These are phyloP conservation scores for Mycena capillaripes DNA, from an alignment of 768 basidiomycete species.

Conservation along the genomic window DNA sequence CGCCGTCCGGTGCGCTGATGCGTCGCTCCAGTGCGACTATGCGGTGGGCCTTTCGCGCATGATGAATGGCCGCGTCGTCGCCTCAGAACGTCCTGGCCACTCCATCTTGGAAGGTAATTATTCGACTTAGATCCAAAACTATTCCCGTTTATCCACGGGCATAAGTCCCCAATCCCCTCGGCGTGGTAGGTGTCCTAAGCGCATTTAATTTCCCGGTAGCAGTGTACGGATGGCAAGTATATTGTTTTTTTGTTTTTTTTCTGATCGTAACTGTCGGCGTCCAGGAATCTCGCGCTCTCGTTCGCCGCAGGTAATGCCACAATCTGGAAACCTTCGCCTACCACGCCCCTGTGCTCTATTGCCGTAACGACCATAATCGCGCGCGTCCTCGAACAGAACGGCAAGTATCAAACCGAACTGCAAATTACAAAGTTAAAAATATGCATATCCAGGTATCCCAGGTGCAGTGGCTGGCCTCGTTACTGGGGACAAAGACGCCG, in stretches of 20 bases:
- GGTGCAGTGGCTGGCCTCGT: slow-evolving; percentile 89
- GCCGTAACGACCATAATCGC: slow-evolving; percentile 91
- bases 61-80: slow-evolving; percentile 92
- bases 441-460: slow-evolving; percentile 58
- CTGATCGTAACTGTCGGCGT: slow-evolving; percentile 24
- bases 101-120: slow-evolving; percentile 86
- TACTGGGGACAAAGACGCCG: slow-evolving; percentile 86
- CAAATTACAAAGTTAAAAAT: slow-evolving; percentile 8
- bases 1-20: slow-evolving; percentile 13
- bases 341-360: slow-evolving; percentile 90
- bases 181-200: slow-evolving; percentile 79
- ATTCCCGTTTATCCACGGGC: too few relatives aligned
- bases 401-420: slow-evolving; percentile 36
- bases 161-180: slow-evolving; percentile 91
- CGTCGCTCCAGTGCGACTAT: slow-evolving; percentile 82
- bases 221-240: slow-evolving; percentile 86
- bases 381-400: slow-evolving; percentile 84
- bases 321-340: slow-evolving; percentile 95
- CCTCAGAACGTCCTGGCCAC: slow-evolving; percentile 92
- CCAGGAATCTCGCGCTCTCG: slow-evolving; percentile 91
- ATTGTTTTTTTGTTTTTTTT: slow-evolving; percentile 5
- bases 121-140: slow-evolving; percentile 25
- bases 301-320: slow-evolving; percentile 94
- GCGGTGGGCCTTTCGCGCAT: slow-evolving; percentile 93
- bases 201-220: slow-evolving; percentile 98